Evolutionary conservation across 768 basidiomycete genomes (phyloP).

Genomic region (Kwoniella botswanensis): DNA sequence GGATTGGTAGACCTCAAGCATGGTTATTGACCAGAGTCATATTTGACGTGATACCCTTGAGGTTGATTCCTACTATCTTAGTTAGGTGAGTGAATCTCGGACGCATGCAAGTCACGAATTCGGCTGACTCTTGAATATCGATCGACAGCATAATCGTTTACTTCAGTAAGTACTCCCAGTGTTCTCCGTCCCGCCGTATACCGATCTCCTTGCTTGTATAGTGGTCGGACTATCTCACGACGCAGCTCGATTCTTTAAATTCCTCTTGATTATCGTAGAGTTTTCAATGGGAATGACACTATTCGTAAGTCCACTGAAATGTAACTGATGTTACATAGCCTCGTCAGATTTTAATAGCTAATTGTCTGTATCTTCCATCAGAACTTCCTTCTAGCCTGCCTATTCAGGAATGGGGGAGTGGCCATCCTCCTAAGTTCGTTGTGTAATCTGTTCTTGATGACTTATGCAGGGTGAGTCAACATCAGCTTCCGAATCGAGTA

Average conservation of each 20-base stretch:
- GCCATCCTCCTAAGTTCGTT: constrained; percentile 81
- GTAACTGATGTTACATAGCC: background rate
- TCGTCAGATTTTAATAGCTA: background rate
- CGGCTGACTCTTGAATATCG: background rate
- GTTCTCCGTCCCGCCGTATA: background rate
- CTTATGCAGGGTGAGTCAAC: constrained; percentile 55
- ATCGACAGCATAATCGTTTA: constrained; percentile 64
- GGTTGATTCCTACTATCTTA: constrained; percentile 85
- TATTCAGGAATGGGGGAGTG: constrained; percentile 84
- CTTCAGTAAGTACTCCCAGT: constrained; percentile 43
- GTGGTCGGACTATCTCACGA: constrained; percentile 83
- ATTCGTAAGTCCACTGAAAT: constrained; percentile 65
- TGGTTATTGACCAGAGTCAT: constrained; percentile 88
- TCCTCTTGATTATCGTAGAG: constrained; percentile 82
- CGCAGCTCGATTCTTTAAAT: constrained; percentile 90
- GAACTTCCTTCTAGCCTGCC: constrained; percentile 88
- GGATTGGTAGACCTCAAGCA: constrained; percentile 71
- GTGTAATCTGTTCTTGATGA: constrained; percentile 61
- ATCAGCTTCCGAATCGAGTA: background rate
- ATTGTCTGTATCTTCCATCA: constrained; percentile 7
- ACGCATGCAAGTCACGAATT: no score
- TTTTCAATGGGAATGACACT: constrained; percentile 85
- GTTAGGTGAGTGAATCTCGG: constrained; percentile 67
- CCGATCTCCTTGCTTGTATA: no score
- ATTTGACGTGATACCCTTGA: constrained; percentile 87